Evolutionary conservation across 371 early-diverging fungal genomes (phyloP).

Genomic region (Zancudomyces culisetae): DNA sequence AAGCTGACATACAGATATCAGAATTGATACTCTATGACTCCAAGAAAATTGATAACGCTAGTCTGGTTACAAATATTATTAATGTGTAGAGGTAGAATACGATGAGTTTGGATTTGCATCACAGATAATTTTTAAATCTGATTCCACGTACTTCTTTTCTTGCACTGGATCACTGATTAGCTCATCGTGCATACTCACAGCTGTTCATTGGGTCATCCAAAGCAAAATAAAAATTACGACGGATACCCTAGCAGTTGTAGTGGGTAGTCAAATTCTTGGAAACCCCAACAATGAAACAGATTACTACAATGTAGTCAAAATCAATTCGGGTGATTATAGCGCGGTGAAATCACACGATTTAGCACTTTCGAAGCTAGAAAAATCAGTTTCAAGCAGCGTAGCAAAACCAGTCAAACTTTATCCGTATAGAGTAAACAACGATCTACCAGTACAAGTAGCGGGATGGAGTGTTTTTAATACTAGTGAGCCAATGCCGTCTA

Average conservation of each 20-base stretch:
- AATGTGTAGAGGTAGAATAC: too few species aligned
- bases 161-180: conserved; percentile 1
- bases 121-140: not conserved
- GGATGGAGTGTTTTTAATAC: not conserved
- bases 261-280: not conserved
- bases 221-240: not conserved
- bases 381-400: not conserved
- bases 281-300: not conserved
- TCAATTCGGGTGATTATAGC: not conserved
- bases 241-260: not conserved
- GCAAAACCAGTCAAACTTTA: not conserved
- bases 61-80: too few species aligned
- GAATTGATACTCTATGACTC: too few species aligned
- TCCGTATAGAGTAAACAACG: not conserved
- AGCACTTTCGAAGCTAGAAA: not conserved
- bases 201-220: not conserved
- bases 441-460: not conserved
- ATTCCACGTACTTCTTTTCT: not conserved
- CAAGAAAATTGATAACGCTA: too few species aligned
- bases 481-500: not conserved
- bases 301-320: not conserved
- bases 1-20: too few species aligned
- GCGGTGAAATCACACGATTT: not conserved
- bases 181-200: not conserved
- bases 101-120: too few species aligned